These are phyloP conservation scores for Corymbia citriodora DNA, from an alignment of 441 rosid genomes.

Conservation along the genomic window DNA sequence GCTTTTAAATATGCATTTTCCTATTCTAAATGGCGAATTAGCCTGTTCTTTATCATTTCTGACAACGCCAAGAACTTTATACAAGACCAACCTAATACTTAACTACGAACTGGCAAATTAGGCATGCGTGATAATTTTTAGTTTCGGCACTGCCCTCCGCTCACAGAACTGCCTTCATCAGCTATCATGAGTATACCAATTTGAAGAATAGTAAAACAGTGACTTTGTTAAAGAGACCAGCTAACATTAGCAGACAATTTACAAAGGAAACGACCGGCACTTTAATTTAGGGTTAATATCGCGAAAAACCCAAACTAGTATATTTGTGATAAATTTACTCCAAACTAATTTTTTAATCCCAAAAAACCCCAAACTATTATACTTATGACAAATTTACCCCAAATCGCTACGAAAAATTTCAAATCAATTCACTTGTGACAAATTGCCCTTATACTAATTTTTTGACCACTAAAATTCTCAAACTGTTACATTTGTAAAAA, in stretches of 20 bases:
- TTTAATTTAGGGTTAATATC: too few species aligned
- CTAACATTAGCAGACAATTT: not conserved
- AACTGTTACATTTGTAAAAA: too few species aligned
- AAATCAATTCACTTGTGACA: too few species aligned
- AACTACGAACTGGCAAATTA: not conserved
- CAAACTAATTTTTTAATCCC: too few species aligned
- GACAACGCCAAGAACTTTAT: not conserved
- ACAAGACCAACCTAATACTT: not conserved
- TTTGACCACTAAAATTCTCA: too few species aligned
- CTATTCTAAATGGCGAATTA: not conserved
- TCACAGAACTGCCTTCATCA: not conserved
- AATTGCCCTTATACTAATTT: too few species aligned
- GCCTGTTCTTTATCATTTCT: not conserved
- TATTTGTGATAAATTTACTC: too few species aligned
- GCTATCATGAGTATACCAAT: not conserved
- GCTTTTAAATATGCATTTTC: not conserved
- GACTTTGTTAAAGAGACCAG: not conserved
- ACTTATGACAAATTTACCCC: too few species aligned
- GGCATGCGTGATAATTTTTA: not conserved
- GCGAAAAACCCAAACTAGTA: too few species aligned
- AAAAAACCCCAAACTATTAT: too few species aligned
- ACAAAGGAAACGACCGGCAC: not conserved
- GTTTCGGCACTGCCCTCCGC: not conserved
- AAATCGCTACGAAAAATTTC: too few species aligned
- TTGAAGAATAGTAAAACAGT: not conserved